phyloP scores from a whole-genome alignment of 148 eudicot genomes.

The Polygonum maritimum region DNA sequence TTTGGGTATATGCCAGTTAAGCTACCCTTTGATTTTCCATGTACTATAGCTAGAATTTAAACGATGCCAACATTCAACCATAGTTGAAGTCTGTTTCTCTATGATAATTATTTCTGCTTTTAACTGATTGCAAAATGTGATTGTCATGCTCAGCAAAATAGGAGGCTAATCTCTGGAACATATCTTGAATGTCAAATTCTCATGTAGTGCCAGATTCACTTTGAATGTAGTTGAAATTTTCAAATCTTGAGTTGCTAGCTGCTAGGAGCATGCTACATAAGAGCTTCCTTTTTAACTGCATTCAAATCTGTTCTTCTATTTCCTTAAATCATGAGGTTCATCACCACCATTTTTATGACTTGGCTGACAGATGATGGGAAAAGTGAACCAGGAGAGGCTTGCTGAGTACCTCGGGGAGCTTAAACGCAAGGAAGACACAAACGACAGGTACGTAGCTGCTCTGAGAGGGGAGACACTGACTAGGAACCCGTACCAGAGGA shows the following conservation, averaged over 20 bases:
- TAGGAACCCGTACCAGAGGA: slow-evolving; percentile 66
- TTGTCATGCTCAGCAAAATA: no score
- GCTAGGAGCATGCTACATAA: background rate
- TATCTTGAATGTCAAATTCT: no score
- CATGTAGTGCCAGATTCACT: no score
- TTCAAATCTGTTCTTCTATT: background rate
- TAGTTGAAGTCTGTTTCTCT: background rate
- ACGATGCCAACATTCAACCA: background rate
- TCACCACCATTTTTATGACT: background rate
- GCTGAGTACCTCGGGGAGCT: slow-evolving; percentile 85
- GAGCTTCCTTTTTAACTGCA: background rate
- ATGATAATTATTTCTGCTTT: background rate
- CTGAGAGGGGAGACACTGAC: slow-evolving; percentile 87
- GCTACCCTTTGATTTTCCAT: background rate
- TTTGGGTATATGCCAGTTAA: background rate
- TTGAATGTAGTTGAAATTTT: background rate
- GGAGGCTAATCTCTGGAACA: no score
- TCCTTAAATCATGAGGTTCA: background rate
- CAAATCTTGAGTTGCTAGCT: background rate
- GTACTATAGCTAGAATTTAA: background rate
- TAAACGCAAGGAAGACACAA: slow-evolving; percentile 86
- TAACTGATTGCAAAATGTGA: background rate
- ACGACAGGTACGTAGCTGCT: slow-evolving; percentile 90
- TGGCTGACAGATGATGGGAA: slow-evolving; percentile 79
- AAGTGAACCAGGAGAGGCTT: slow-evolving; percentile 68